Evolutionary conservation across 2,329 filamentous ascomycete genomes (phyloP).

Genomic region (Akanthomyces muscarius): DNA sequence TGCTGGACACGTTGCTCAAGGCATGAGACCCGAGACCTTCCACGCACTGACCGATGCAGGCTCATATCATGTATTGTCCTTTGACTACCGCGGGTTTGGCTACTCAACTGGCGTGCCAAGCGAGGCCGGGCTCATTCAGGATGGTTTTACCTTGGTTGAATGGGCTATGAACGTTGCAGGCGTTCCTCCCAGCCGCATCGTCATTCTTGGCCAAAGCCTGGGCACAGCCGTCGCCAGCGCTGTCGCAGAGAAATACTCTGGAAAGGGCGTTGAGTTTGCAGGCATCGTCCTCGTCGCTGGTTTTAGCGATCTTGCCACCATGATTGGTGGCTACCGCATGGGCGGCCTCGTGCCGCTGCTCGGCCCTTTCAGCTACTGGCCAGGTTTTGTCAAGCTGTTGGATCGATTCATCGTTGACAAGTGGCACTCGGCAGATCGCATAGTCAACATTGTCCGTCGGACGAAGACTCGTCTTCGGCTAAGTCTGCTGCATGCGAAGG

Average conservation of each 20-base stretch:
- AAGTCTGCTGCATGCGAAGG: conserved; percentile 71
- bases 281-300: conserved; percentile 75
- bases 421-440: conserved; percentile 69
- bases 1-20: conserved; percentile 79
- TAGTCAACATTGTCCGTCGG: conserved; percentile 52
- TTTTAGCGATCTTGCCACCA: conserved; percentile 69
- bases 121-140: conserved; percentile 75
- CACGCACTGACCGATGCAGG: conserved; percentile 71
- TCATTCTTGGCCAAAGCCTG: conserved; percentile 80
- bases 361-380: conserved; percentile 67
- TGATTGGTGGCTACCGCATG: conserved; percentile 74
- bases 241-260: conserved; percentile 65
- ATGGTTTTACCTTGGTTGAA: conserved; percentile 69
- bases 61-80: conserved; percentile 74
- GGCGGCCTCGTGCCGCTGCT: conserved; percentile 75
- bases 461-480: conserved; percentile 58
- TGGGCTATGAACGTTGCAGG: conserved; percentile 64
- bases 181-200: conserved; percentile 67
- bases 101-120: conserved; percentile 74
- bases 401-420: conserved; percentile 66
- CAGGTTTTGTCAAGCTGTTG: conserved; percentile 58
- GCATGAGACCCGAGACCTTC: conserved; percentile 71
- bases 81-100: conserved; percentile 90
- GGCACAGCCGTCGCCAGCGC: conserved; percentile 81
- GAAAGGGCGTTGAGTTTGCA: conserved; percentile 64